phyloP scores from a whole-genome alignment of 345 rosid genomes.

The Acer campestre region DNA sequence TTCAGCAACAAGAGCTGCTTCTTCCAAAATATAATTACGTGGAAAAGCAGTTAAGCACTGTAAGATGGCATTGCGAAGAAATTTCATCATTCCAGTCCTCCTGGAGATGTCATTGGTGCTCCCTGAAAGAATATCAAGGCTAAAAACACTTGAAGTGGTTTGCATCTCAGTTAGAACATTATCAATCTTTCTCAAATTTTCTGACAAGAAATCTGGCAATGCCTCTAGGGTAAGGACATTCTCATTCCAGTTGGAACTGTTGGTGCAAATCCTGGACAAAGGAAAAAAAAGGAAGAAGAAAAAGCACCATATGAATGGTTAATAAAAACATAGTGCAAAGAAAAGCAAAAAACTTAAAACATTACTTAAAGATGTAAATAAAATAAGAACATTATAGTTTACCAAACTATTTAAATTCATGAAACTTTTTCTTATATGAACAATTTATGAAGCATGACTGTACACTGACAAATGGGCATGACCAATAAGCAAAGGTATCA shows the following conservation, averaged over 20 bases:
- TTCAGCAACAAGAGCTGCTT: conserved; percentile 91
- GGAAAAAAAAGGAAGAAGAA: background rate
- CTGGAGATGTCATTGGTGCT: conserved; percentile 46
- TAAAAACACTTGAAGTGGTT: conserved; percentile 34
- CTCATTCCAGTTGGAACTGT: conserved; percentile 85
- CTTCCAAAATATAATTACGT: conserved; percentile 71
- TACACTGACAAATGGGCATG: background rate
- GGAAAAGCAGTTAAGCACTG: conserved; percentile 82
- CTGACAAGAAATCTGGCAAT: conserved; percentile 56
- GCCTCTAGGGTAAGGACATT: conserved; percentile 60
- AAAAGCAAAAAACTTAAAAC: background rate
- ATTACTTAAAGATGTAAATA: background rate
- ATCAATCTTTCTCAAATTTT: conserved; percentile 52
- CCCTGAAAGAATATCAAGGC: conserved; percentile 52
- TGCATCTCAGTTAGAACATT: conserved; percentile 34
- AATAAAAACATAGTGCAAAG: background rate
- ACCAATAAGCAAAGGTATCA: background rate
- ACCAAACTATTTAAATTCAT: background rate
- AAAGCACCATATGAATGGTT: background rate
- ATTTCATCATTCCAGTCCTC: conserved; percentile 65
- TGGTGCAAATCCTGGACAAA: conserved; percentile 63
- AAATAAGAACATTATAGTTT: background rate
- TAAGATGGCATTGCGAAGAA: conserved; percentile 79
- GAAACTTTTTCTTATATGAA: background rate
- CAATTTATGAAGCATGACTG: background rate